phyloP scores from a whole-genome alignment of 225 moss, liverwort and hornwort genomes.

The Pleurozium schreberi region DNA sequence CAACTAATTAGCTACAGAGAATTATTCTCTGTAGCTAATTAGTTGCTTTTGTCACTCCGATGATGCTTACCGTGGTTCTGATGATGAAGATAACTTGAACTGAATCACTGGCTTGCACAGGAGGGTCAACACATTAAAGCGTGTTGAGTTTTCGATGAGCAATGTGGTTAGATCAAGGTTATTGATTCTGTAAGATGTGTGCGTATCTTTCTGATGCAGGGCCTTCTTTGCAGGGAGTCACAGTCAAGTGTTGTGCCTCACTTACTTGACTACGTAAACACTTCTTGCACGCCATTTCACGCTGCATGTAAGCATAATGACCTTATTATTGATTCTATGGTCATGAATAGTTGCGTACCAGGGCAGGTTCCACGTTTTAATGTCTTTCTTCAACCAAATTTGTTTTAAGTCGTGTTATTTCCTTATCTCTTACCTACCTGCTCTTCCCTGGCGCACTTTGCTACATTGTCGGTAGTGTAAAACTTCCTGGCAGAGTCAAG shows the following conservation, averaged over 20 bases:
- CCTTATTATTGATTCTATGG: neutral
- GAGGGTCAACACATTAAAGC: neutral
- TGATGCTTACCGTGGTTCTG: neutral
- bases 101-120: neutral
- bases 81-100: neutral
- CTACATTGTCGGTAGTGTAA: neutral
- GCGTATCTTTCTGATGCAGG: slow-evolving; percentile 17
- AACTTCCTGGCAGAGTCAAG: neutral
- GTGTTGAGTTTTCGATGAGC: neutral
- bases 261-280: slow-evolving; percentile 54
- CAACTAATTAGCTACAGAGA: too few species aligned
- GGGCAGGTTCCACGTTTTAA: neutral
- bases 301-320: slow-evolving; percentile 33
- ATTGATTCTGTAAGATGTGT: neutral
- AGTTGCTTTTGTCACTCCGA: neutral
- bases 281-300: slow-evolving; percentile 60
- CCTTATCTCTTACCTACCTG: neutral
- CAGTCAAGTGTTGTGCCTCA: slow-evolving; percentile 49
- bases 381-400: neutral
- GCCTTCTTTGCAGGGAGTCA: slow-evolving; percentile 45
- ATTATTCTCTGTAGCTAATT: neutral
- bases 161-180: neutral
- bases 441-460: neutral
- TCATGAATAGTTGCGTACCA: neutral
- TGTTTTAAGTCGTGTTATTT: neutral